Conservation (phyloP, 1,139 yeast genomes). For the Debaryomyces subglobosus region DNA sequence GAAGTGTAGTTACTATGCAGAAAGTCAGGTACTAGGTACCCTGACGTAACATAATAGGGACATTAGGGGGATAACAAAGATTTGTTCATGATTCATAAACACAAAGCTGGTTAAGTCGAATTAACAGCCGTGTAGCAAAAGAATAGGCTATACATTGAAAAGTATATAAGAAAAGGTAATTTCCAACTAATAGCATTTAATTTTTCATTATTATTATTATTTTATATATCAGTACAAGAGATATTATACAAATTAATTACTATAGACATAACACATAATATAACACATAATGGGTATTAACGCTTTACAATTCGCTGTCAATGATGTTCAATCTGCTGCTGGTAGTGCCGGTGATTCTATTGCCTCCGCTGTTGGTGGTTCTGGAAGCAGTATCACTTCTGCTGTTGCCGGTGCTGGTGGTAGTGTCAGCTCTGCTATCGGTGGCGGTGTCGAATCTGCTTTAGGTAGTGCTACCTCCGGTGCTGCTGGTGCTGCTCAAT, state of each 20-base stretch:
- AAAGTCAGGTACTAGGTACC: conserved; percentile 5
- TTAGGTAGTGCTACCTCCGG: conserved; percentile 15
- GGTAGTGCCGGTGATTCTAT: conserved; percentile 15
- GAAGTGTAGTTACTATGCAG: not conserved
- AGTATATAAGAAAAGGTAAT: conserved; percentile 4
- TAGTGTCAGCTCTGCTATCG: conserved; percentile 11
- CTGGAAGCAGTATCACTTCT: conserved; percentile 3
- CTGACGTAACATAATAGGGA: conserved; percentile 4
- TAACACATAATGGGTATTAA: conserved; percentile 19
- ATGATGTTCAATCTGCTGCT: conserved; percentile 8
- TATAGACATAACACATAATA: conserved; percentile 5
- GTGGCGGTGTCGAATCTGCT: conserved; percentile 19
- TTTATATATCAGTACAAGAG: not conserved
- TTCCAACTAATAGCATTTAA: not conserved
- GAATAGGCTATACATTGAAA: conserved; percentile 4
- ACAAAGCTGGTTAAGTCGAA: conserved; percentile 7
- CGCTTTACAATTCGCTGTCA: conserved; percentile 23
- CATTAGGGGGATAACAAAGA: conserved; percentile 4
- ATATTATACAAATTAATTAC: conserved; percentile 2
- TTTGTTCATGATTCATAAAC: conserved; percentile 6
- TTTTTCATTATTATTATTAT: not conserved
- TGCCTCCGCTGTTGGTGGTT: conserved; percentile 11
- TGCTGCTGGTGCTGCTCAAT: conserved; percentile 19
- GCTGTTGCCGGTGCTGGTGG: conserved; percentile 10
- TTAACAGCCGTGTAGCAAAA: conserved; percentile 5